phyloP scores from a whole-genome alignment of 768 basidiomycete genomes.

The Trametopsis cervina region DNA sequence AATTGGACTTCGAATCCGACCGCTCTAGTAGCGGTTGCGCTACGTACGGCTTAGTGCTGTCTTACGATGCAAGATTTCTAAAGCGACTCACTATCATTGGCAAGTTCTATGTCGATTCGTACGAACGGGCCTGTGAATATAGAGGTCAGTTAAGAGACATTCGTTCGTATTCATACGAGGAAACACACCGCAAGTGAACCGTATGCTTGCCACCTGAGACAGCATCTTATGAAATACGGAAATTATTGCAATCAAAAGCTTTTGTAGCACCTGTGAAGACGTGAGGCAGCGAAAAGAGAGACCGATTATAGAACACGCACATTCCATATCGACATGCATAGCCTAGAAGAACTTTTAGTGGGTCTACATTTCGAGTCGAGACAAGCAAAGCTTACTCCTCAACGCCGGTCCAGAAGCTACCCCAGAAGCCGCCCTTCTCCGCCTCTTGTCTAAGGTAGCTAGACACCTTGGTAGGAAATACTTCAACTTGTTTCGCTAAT shows the following conservation, averaged over 20 bases:
- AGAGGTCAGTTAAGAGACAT: neutral
- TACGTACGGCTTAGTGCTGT: too few species aligned
- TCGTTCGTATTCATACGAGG: too few species aligned
- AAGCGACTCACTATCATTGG: neutral
- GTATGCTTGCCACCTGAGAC: constrained; percentile 18
- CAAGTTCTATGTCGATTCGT: constrained; percentile 16
- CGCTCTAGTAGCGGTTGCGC: neutral
- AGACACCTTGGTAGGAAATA: constrained; percentile 23
- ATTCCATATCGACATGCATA: constrained; percentile 23
- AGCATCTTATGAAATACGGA: constrained; percentile 19
- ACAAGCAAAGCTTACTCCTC: constrained; percentile 24
- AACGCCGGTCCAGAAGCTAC: constrained; percentile 18
- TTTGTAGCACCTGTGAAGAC: constrained; percentile 14
- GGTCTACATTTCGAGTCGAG: neutral
- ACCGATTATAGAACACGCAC: constrained; percentile 5
- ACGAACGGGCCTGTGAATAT: constrained; percentile 10
- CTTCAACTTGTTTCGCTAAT: constrained; percentile 20
- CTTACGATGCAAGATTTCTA: too few species aligned
- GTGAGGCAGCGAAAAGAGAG: neutral
- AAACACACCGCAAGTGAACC: constrained; percentile 17
- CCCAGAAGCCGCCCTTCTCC: constrained; percentile 18
- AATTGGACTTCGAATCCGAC: neutral
- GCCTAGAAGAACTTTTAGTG: constrained; percentile 6
- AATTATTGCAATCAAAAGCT: constrained; percentile 16
- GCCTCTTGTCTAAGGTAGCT: constrained; percentile 19